Conservation (phyloP, 2,329 filamentous ascomycete species). For the Ramularia endophylla region DNA sequence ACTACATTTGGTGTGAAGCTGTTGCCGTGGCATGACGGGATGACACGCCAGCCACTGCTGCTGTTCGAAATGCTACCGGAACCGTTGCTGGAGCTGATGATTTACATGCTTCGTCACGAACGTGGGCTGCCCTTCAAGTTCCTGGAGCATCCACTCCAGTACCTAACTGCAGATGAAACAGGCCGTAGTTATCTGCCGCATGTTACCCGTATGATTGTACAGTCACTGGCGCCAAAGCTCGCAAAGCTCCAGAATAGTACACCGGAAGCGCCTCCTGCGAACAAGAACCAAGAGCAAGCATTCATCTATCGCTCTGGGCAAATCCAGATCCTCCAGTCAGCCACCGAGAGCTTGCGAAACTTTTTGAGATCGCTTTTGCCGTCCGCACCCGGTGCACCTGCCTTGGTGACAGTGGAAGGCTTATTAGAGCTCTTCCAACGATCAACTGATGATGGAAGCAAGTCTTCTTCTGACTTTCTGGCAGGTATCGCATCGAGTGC, state of each 20-base stretch:
- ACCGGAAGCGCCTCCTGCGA: slow-evolving; percentile 23
- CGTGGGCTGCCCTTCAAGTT: slow-evolving; percentile 27
- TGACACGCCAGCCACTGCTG: slow-evolving; percentile 1
- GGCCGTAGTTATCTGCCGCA: slow-evolving; percentile 29
- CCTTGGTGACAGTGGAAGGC: slow-evolving; percentile 28
- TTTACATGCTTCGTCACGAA: slow-evolving; percentile 31
- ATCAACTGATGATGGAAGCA: slow-evolving; percentile 40
- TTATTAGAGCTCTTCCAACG: slow-evolving; percentile 34
- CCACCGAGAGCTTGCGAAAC: slow-evolving; percentile 23
- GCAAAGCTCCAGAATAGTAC: slow-evolving; percentile 25
- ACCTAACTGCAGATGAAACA: slow-evolving; percentile 19
- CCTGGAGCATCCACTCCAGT: slow-evolving; percentile 22
- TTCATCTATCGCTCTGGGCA: slow-evolving; percentile 41
- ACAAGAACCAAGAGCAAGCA: slow-evolving; percentile 36
- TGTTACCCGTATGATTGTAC: slow-evolving; percentile 31
- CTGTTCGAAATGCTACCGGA: slow-evolving; percentile 28
- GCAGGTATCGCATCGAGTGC: slow-evolving; percentile 28
- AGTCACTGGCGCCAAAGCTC: slow-evolving; percentile 30
- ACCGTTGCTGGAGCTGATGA: slow-evolving; percentile 30
- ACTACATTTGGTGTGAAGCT: slow-evolving; percentile 33
- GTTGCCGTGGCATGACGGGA: background rate
- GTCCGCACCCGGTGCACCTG: slow-evolving; percentile 10
- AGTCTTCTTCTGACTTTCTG: slow-evolving; percentile 22
- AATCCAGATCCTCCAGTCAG: slow-evolving; percentile 25
- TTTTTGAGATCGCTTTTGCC: slow-evolving; percentile 24